phyloP scores from a whole-genome alignment of 805 yeast species.

The Lipomyces yamadae region DNA sequence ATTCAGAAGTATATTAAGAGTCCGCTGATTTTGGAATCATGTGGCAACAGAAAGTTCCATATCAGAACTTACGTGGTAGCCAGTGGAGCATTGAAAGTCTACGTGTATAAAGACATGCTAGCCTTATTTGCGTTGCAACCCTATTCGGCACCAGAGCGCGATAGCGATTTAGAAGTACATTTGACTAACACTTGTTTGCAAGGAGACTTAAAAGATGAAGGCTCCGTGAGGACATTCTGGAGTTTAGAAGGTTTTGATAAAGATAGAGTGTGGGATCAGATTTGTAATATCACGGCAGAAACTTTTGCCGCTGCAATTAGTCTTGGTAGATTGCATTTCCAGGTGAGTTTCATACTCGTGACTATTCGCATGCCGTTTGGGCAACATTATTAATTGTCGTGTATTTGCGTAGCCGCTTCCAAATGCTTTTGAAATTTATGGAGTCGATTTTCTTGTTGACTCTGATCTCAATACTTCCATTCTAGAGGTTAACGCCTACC shows the following conservation, averaged over 20 bases:
- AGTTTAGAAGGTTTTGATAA: constrained; percentile 45
- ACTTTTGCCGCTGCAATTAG: constrained; percentile 78
- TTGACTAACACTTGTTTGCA: constrained; percentile 94
- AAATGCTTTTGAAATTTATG: constrained; percentile 86
- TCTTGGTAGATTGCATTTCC: constrained; percentile 83
- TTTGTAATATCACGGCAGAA: constrained; percentile 68
- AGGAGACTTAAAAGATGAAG: constrained; percentile 50
- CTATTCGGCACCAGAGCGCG: constrained; percentile 51
- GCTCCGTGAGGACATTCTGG: constrained; percentile 68
- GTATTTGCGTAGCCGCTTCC: constrained; percentile 54
- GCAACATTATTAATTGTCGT: neutral
- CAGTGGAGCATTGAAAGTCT: constrained; percentile 74
- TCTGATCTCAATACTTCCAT: constrained; percentile 58
- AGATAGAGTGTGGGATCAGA: constrained; percentile 55
- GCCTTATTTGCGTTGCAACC: constrained; percentile 73
- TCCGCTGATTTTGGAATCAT: constrained; percentile 68
- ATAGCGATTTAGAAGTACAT: constrained; percentile 67
- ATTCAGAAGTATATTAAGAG: constrained; percentile 77
- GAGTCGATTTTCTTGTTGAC: constrained; percentile 84
- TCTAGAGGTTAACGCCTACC: constrained; percentile 89
- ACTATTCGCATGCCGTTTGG: neutral
- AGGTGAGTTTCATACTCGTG: constrained; percentile 39
- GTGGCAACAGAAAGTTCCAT: constrained; percentile 80
- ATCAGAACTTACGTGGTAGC: constrained; percentile 82
- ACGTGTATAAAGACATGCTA: constrained; percentile 77